Conservation (phyloP, 345 rosid species). For the Raphanus raphanistrum region DNA sequence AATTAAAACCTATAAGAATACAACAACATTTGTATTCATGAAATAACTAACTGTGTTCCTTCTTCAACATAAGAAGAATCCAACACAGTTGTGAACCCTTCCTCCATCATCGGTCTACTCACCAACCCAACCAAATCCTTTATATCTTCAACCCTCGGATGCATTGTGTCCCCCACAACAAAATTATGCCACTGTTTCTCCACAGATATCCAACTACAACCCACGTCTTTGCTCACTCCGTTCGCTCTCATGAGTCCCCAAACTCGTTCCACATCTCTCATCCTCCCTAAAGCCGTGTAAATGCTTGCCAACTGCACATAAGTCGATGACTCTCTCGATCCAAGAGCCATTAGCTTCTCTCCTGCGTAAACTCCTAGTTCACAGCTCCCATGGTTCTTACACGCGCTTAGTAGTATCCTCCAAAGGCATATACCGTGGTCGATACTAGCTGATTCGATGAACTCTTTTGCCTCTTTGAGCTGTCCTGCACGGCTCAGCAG, state of each 20-base stretch:
- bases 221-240: slow-evolving; percentile 69
- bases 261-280: slow-evolving; percentile 57
- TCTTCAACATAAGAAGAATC: slow-evolving; percentile 33
- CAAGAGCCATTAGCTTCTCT: slow-evolving; percentile 69
- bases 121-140: slow-evolving; percentile 42
- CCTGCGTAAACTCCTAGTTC: slow-evolving; percentile 75
- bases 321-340: slow-evolving; percentile 70
- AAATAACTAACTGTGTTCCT: slow-evolving; percentile 22
- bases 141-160: slow-evolving; percentile 48
- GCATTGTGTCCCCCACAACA: slow-evolving; percentile 64
- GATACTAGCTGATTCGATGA: slow-evolving; percentile 64
- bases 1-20: slow-evolving; percentile 11
- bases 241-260: slow-evolving; percentile 53
- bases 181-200: slow-evolving; percentile 53
- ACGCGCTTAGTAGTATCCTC: slow-evolving; percentile 68
- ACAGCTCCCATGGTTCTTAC: slow-evolving; percentile 55
- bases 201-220: slow-evolving; percentile 74
- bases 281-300: slow-evolving; percentile 55
- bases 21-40: slow-evolving; percentile 1
- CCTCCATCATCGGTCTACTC: slow-evolving; percentile 59
- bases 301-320: slow-evolving; percentile 58
- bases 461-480: slow-evolving; percentile 63
- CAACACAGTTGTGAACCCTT: slow-evolving; percentile 42
- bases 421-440: slow-evolving; percentile 69
- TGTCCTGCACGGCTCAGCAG: slow-evolving; percentile 74